phyloP scores from a whole-genome alignment of 768 basidiomycete species.

The Hypholoma sublateritium region DNA sequence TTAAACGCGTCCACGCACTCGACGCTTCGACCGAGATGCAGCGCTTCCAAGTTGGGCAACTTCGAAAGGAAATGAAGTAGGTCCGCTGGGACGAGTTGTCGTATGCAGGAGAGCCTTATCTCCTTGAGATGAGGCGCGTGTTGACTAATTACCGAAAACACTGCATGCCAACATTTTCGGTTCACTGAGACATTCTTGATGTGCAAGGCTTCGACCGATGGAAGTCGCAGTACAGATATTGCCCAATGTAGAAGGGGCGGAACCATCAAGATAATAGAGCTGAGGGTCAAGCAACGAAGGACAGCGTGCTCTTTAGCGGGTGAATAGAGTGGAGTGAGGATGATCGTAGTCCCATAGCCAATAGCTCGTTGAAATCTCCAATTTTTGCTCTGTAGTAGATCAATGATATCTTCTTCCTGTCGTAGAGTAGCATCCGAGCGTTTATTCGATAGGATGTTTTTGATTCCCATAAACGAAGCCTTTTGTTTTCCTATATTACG shows the following conservation, averaged over 20 bases:
- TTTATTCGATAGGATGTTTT: slow-evolving; percentile 9
- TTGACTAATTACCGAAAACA: slow-evolving; percentile 18
- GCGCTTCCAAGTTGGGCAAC: slow-evolving; percentile 13
- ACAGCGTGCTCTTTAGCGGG: slow-evolving; percentile 6
- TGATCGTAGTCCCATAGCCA: slow-evolving; percentile 10
- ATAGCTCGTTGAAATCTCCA: slow-evolving; percentile 20
- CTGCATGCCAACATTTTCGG: slow-evolving; percentile 21
- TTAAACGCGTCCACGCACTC: slow-evolving; percentile 17
- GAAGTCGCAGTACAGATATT: slow-evolving; percentile 17
- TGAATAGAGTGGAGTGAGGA: slow-evolving; percentile 15
- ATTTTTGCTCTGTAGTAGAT: slow-evolving; percentile 15
- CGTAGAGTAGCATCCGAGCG: slow-evolving; percentile 4
- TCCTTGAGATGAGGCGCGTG: slow-evolving; percentile 15
- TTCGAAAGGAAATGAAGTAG: slow-evolving; percentile 16
- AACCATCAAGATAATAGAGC: slow-evolving; percentile 23
- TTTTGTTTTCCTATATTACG: background rate
- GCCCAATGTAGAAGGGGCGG: slow-evolving; percentile 26
- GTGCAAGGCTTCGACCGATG: slow-evolving; percentile 11
- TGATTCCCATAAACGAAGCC: slow-evolving; percentile 4
- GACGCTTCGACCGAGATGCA: slow-evolving; percentile 18
- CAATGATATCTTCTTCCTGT: background rate
- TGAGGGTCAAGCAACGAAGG: slow-evolving; percentile 16
- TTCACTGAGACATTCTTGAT: slow-evolving; percentile 19
- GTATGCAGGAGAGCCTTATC: slow-evolving; percentile 16
- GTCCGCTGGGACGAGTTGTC: slow-evolving; percentile 17